Evolutionary conservation across 2,329 filamentous ascomycete genomes (phyloP).

Genomic region (Monilinia fructigena): DNA sequence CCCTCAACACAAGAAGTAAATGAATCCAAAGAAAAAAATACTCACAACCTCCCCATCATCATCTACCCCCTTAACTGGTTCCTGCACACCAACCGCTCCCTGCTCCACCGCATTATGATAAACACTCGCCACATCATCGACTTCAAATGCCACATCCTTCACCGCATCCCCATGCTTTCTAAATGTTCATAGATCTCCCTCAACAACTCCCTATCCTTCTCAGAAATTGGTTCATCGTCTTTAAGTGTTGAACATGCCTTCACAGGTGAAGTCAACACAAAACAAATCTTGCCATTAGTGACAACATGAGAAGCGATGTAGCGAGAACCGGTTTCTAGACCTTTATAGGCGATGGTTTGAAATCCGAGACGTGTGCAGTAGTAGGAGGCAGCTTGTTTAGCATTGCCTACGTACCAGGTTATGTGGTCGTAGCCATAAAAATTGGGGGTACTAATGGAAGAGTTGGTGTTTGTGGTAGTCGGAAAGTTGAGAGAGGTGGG

Average conservation of each 20-base stretch:
- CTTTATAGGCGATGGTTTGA: constrained; percentile 75
- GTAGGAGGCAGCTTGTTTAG: constrained; percentile 89
- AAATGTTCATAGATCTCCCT: constrained; percentile 78
- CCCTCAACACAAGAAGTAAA: too few relatives aligned
- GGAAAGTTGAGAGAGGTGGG: constrained; percentile 41
- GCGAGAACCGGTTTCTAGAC: constrained; percentile 83
- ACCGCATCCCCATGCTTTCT: constrained; percentile 88
- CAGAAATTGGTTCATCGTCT: constrained; percentile 58
- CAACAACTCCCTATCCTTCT: constrained; percentile 64
- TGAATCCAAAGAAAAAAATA: neutral
- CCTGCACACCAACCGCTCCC: constrained; percentile 61
- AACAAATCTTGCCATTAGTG: constrained; percentile 71
- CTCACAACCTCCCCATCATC: constrained; percentile 50
- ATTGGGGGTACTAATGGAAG: constrained; percentile 43
- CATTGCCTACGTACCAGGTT: constrained; percentile 95
- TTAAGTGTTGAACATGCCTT: constrained; percentile 58
- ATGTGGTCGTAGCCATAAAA: constrained; percentile 90
- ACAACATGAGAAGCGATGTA: constrained; percentile 82
- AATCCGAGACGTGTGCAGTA: constrained; percentile 89
- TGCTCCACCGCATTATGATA: constrained; percentile 69
- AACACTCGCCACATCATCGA: constrained; percentile 81
- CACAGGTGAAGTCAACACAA: constrained; percentile 81
- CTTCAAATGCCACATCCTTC: constrained; percentile 93
- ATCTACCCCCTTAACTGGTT: constrained; percentile 56
- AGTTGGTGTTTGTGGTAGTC: constrained; percentile 28